Evolutionary conservation across 352 stramenopile genomes (phyloP), one percentile per base, ranked within the genome.

Genomic region (Globisporangium perplexum): DNA sequence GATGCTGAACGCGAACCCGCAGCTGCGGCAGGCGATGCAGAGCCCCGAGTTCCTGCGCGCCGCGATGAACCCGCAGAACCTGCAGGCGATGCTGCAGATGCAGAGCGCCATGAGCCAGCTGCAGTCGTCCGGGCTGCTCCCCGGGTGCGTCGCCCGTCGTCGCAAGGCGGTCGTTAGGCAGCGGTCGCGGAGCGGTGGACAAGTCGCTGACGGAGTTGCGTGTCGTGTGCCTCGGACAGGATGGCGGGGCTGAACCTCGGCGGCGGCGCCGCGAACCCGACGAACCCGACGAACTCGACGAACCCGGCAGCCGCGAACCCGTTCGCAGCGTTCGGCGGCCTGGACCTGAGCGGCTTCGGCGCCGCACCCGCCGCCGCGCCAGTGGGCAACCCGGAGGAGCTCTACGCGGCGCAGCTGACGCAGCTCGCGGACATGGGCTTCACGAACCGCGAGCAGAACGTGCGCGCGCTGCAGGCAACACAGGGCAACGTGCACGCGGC

Each of bases 361-460:
- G 62, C 44, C 15, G 33, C 62, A 6, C 22, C 53, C 68, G 4
- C 46, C 70, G 0, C 24, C 60, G 35, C 70, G 6, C 62, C 83
- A 6, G 59, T 59, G 31, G 68, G 58, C 20, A 95, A 96, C 63
- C 86, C 85, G 3, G 83, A 92, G 48, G 79, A 95, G 55, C 65
- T 77, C 6, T 97, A 95, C 62, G 86, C 87, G 26, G 80, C 76
- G 23, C 90, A 97, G 64, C 63, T 97, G 33, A 77, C 71, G n/a
- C 87, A 97, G 64, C 71, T 97, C 42, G 77, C 71, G 42, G 87
- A 96, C 61, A 96, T 97, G 88, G 90, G 90, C 42, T 97, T 97
- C 50, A 73, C 77, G 7, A 91, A 97, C 70, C 74, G 80, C 22
- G 83, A 91, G 28, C 84, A 93, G 54, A 96, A 95, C 74, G 56